Evolutionary conservation across 2,329 filamentous ascomycete genomes (phyloP).

Genomic region (Ophiostoma sp.): DNA sequence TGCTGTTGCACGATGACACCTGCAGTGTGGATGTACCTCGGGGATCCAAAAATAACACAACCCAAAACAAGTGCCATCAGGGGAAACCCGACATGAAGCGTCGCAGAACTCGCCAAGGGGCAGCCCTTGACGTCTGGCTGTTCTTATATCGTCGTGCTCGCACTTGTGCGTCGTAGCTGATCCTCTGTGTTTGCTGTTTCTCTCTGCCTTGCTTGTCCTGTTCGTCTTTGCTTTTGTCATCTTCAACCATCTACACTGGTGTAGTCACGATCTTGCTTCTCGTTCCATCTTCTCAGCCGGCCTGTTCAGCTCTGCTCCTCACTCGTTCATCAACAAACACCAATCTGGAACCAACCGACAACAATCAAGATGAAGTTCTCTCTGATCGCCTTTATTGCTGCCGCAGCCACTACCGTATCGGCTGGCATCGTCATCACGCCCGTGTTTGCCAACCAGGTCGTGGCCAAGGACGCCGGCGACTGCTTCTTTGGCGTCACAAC

Average conservation of each 20-base stretch:
- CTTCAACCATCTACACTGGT: slow-evolving; percentile 1
- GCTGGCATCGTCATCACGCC: slow-evolving; percentile 54
- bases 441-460: slow-evolving; percentile 46
- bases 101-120: slow-evolving; percentile 12
- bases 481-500: slow-evolving; percentile 54
- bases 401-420: slow-evolving; percentile 42
- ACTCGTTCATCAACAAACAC: not conserved
- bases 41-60: slow-evolving; percentile 2
- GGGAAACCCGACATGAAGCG: slow-evolving; percentile 10
- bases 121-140: not conserved
- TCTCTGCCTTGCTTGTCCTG: not conserved
- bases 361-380: slow-evolving; percentile 38
- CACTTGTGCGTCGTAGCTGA: not conserved
- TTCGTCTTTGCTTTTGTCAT: not conserved
- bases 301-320: not conserved
- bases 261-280: not conserved
- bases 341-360: not conserved
- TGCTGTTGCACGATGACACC: slow-evolving; percentile 3
- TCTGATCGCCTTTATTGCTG: slow-evolving; percentile 37
- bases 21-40: not conserved
- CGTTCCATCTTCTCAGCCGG: not conserved
- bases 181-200: not conserved
- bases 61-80: not conserved
- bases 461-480: slow-evolving; percentile 44
- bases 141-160: not conserved